Percentiles rank a stretch among this genome's conserved stretches.
These are phyloP conservation scores for Monascus ruber DNA, from an alignment of 2,329 filamentous ascomycete genomes.

Conservation along the genomic window DNA sequence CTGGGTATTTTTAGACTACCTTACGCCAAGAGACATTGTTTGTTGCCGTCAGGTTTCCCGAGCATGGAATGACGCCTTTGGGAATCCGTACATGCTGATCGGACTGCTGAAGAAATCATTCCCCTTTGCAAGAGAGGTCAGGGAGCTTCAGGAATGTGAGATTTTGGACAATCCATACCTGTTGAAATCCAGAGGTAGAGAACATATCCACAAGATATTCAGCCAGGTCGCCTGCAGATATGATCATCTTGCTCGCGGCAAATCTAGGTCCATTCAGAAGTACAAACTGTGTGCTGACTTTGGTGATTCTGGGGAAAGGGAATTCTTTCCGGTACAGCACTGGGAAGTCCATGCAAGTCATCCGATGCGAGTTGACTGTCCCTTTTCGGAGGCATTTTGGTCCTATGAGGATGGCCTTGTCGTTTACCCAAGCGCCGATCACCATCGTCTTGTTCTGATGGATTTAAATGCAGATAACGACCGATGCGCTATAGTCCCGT, in stretches of 20 bases:
- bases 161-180: neutral
- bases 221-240: conserved; percentile 44
- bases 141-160: conserved; percentile 16
- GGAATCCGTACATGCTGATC: conserved; percentile 35
- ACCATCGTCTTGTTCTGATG: conserved; percentile 32
- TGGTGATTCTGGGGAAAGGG: conserved; percentile 22
- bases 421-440: conserved; percentile 37
- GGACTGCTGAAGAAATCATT: conserved; percentile 42
- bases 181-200: no score
- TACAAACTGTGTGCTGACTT: conserved; percentile 30
- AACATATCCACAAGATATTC: conserved; percentile 27
- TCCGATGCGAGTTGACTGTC: conserved; percentile 18
- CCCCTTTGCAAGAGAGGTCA: conserved; percentile 42
- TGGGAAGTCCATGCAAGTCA: conserved; percentile 33
- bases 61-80: conserved; percentile 40
- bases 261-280: conserved; percentile 37
- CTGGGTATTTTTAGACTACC: conserved; percentile 39
- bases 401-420: conserved; percentile 47
- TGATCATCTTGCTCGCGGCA: conserved; percentile 39
- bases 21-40: conserved; percentile 41
- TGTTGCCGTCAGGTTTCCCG: conserved; percentile 43
- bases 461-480: conserved; percentile 37
- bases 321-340: conserved; percentile 30
- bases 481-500: conserved; percentile 38
- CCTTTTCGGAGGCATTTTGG: conserved; percentile 38